Percentiles rank a stretch among this genome's conserved stretches.
Conservation (phyloP, 2,329 filamentous ascomycete species). For the Diaporthe ilicicola region DNA sequence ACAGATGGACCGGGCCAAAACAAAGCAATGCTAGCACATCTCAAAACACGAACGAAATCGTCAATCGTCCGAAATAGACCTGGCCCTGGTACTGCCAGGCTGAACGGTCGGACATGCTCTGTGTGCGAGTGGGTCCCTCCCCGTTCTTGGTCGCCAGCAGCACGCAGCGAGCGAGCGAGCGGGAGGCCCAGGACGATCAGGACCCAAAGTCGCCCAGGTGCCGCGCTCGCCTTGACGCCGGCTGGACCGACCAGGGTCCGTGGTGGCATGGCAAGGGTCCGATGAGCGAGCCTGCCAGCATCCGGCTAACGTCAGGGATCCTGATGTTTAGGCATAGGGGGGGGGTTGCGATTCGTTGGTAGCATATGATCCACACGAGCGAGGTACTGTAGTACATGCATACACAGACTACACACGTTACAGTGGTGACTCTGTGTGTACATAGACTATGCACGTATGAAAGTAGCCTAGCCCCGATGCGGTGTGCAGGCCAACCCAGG, state of each 20-base stretch:
- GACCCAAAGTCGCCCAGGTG: conserved; percentile 7
- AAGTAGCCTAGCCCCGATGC: not conserved
- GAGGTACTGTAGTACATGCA: too few relatives aligned
- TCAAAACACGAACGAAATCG: conserved; percentile 26
- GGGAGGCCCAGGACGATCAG: not conserved
- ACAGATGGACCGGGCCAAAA: conserved; percentile 8
- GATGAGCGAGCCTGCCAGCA: conserved; percentile 4
- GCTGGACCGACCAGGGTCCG: conserved; percentile 14
- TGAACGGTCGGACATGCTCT: conserved; percentile 19
- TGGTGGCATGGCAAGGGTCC: conserved; percentile 24
- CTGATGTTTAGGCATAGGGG: not conserved
- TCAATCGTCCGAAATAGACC: conserved; percentile 23
- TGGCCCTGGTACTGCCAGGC: conserved; percentile 8
- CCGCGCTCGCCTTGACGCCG: conserved; percentile 19
- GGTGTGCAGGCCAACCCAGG: not conserved
- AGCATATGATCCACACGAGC: conserved; percentile 5
- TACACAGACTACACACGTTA: not conserved
- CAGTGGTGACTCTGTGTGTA: not conserved
- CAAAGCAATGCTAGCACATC: conserved; percentile 25
- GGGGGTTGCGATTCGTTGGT: conserved; percentile 14
- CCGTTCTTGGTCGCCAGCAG: conserved; percentile 1
- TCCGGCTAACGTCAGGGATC: conserved; percentile 7
- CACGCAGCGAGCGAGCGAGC: not conserved
- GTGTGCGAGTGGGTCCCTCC: conserved; percentile 6
- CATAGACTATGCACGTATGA: not conserved